Conservation (phyloP, 306 rosid genomes). For the Casuarina cunninghamiana region DNA sequence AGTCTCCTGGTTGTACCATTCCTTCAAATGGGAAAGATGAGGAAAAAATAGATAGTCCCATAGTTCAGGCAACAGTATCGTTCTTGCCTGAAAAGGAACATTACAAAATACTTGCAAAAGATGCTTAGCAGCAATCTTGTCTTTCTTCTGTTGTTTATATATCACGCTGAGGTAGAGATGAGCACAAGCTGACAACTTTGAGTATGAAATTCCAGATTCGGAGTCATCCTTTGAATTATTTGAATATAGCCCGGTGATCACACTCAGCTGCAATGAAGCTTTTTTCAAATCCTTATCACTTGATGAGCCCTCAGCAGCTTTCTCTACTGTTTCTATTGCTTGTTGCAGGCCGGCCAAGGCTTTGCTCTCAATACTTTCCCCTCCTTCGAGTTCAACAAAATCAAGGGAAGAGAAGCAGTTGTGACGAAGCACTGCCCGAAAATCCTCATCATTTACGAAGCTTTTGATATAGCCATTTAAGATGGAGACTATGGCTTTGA, state of each 20-base stretch:
- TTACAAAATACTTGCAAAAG: conserved; percentile 79
- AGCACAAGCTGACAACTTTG: conserved; percentile 75
- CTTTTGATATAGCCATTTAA: conserved; percentile 57
- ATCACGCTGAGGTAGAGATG: conserved; percentile 86
- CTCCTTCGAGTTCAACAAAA: conserved; percentile 40
- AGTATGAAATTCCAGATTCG: conserved; percentile 60
- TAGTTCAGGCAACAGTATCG: conserved; percentile 60
- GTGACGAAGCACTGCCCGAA: conserved; percentile 44
- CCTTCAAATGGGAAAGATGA: conserved; percentile 63
- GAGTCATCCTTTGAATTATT: conserved; percentile 51
- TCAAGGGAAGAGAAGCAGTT: conserved; percentile 54
- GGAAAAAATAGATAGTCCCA: conserved; percentile 78
- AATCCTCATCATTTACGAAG: conserved; percentile 63
- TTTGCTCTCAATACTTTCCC: conserved; percentile 42
- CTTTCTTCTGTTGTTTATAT: conserved; percentile 59
- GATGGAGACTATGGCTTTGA: conserved; percentile 72
- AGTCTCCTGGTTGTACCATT: conserved; percentile 62
- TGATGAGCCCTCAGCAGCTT: conserved; percentile 45
- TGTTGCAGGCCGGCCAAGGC: conserved; percentile 64
- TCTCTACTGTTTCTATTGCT: conserved; percentile 68
- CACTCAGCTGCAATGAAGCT: conserved; percentile 59
- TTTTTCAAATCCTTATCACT: conserved; percentile 51
- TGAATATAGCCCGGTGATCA: conserved; percentile 64
- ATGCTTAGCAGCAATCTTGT: conserved; percentile 67
- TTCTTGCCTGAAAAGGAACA: conserved; percentile 68